These are phyloP conservation scores for Nicotiana paniculata DNA, from an alignment of 257 asterid species.

Conservation along the genomic window DNA sequence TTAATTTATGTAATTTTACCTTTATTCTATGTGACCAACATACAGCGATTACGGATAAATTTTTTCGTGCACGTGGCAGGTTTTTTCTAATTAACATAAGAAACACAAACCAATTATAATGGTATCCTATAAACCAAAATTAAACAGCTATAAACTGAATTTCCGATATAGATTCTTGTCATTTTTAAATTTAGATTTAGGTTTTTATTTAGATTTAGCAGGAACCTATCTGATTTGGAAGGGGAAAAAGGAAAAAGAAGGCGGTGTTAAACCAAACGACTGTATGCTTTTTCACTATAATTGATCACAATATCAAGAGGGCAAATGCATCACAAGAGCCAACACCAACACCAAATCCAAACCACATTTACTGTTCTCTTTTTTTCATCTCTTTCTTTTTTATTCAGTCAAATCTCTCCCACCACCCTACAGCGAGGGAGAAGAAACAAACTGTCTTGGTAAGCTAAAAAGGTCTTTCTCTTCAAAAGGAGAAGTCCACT, in stretches of 20 bases:
- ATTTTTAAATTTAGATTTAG: no score
- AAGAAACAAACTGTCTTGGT: conserved; percentile 88
- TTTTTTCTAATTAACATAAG: no score
- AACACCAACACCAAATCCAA: conserved; percentile 32
- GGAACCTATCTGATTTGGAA: background rate
- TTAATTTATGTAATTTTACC: no score
- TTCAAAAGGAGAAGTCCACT: conserved; percentile 92
- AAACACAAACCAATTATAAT: no score
- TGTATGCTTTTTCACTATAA: background rate
- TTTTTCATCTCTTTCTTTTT: conserved; percentile 30
- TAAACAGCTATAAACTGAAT: no score
- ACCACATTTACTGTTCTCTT: conserved; percentile 34
- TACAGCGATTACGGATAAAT: no score
- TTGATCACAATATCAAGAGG: background rate
- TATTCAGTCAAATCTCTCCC: conserved; percentile 8
- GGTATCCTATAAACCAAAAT: no score
- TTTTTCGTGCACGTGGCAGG: no score
- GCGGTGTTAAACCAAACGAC: background rate
- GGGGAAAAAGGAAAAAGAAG: background rate
- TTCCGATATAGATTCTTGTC: no score
- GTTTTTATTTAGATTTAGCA: background rate
- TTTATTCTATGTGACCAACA: no score
- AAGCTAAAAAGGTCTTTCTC: conserved; percentile 84
- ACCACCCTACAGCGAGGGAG: conserved; percentile 54
- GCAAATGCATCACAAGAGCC: conserved; percentile 14